Percentiles rank a stretch among this genome's conserved stretches.
Evolutionary conservation across 169 alveolate genomes (phyloP).

Genomic region (Amoebophrya sp.): DNA sequence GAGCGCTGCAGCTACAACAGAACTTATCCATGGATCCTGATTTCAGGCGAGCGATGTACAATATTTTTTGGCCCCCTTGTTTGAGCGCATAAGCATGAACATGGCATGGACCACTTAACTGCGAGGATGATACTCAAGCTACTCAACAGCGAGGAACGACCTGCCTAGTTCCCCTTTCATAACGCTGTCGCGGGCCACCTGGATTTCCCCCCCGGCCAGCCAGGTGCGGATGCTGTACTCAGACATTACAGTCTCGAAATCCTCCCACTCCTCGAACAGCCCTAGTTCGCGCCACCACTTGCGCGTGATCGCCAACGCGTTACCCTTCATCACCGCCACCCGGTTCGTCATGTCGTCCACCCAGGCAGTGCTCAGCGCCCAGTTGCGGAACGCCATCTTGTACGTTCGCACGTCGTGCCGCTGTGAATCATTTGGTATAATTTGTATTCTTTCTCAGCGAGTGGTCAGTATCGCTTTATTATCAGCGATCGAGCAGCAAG

Average conservation of each 20-base stretch:
- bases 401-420: neutral
- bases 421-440: neutral
- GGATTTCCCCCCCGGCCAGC: slow-evolving; percentile 6
- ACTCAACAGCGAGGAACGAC: too few relatives aligned
- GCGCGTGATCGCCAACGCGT: neutral
- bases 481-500: too few relatives aligned
- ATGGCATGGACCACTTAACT: too few relatives aligned
- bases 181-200: neutral
- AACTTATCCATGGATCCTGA: too few relatives aligned
- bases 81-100: too few relatives aligned
- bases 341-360: neutral
- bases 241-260: neutral
- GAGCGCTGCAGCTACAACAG: too few relatives aligned
- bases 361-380: neutral
- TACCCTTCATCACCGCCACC: neutral
- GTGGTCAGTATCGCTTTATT: too few relatives aligned
- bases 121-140: too few relatives aligned
- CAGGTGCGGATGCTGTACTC: neutral
- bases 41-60: too few relatives aligned
- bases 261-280: neutral
- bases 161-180: too few relatives aligned
- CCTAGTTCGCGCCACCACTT: neutral
- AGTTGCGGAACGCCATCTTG: neutral
- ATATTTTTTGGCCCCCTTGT: too few relatives aligned
- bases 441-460: too few relatives aligned